phyloP scores from a whole-genome alignment of 768 basidiomycete species.

The Kwoniella dendrophila region DNA sequence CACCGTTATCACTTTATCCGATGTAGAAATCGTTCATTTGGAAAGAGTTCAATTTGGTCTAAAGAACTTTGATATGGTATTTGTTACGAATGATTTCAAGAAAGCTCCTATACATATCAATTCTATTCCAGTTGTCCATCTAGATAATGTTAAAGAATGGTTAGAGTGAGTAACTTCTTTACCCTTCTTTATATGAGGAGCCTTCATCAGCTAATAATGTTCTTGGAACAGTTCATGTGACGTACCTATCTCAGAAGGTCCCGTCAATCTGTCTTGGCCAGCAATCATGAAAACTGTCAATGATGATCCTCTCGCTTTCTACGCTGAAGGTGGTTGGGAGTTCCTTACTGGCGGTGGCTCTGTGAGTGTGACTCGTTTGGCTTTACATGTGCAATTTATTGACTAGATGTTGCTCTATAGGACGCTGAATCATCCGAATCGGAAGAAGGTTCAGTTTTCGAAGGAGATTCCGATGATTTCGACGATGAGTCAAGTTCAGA shows the following conservation, averaged over 20 bases:
- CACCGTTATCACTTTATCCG: conserved; percentile 88
- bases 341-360: conserved; percentile 77
- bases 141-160: conserved; percentile 99
- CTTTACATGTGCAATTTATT: background rate
- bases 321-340: conserved; percentile 91
- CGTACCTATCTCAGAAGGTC: conserved; percentile 90
- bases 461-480: conserved; percentile 56
- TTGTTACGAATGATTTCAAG: conserved; percentile 95
- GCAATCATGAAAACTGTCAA: conserved; percentile 99
- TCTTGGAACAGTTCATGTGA: conserved; percentile 83
- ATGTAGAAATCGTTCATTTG: conserved; percentile 94
- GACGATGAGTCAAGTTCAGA: conserved; percentile 59
- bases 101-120: conserved; percentile 92
- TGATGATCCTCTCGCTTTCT: conserved; percentile 92
- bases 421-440: conserved; percentile 54
- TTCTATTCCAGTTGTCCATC: conserved; percentile 82
- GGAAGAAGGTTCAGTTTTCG: conserved; percentile 52
- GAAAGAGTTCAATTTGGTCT: conserved; percentile 95
- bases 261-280: conserved; percentile 96
- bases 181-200: too few relatives aligned
- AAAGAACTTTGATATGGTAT: conserved; percentile 96
- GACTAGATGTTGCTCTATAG: conserved; percentile 19
- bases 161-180: conserved; percentile 71
- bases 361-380: conserved; percentile 58
- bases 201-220: conserved; percentile 75